Percentiles rank a stretch among this genome's conserved stretches.
Evolutionary conservation across 305 asterid species (phyloP).

Genomic region (Solanum hybrid): DNA sequence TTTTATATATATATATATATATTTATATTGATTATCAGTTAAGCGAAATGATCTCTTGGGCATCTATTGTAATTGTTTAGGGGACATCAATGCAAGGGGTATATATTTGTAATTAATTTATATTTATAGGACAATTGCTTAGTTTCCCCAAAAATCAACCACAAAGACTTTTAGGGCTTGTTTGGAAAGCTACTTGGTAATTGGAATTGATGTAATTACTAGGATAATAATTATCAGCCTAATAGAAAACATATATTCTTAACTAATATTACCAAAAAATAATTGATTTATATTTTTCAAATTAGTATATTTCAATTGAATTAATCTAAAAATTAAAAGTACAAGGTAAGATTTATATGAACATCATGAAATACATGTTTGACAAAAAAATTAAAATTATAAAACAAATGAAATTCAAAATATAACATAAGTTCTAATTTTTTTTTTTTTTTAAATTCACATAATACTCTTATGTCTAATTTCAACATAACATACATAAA

Average conservation of each 20-base stretch:
- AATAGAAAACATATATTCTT: neutral
- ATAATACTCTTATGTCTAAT: neutral
- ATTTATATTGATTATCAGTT: no score
- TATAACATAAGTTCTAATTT: neutral
- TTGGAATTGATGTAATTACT: neutral
- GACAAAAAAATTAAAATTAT: neutral
- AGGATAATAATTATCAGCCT: neutral
- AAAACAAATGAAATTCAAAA: neutral
- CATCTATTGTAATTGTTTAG: no score
- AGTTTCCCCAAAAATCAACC: neutral
- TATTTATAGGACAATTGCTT: neutral
- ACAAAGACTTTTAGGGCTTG: neutral
- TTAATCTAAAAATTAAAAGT: neutral
- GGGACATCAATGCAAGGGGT: no score
- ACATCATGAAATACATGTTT: neutral
- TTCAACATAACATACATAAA: neutral
- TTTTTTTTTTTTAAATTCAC: no score
- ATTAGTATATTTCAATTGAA: neutral
- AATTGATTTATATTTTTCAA: neutral
- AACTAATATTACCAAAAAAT: neutral
- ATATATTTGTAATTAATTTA: no score
- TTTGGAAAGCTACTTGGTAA: neutral
- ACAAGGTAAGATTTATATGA: neutral
- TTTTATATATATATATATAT: no score
- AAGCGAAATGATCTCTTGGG: no score